These are phyloP conservation scores for Aciculosporium take DNA, from an alignment of 2,329 filamentous ascomycete genomes.

Conservation along the genomic window DNA sequence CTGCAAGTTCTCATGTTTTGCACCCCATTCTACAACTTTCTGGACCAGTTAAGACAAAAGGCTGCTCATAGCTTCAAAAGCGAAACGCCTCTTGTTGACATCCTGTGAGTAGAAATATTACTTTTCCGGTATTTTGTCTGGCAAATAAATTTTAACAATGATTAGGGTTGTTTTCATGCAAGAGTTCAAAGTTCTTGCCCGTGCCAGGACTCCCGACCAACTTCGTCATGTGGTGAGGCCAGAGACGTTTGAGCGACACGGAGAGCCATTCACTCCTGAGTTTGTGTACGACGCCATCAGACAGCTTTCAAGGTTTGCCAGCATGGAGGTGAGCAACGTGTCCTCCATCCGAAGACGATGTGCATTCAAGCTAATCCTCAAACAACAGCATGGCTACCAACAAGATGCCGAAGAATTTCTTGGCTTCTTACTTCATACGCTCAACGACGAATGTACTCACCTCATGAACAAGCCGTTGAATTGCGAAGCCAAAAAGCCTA, in stretches of 20 bases:
- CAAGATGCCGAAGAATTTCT: conserved; percentile 97
- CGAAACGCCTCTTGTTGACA: conserved; percentile 83
- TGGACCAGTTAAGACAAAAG: conserved; percentile 73
- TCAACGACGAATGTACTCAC: conserved; percentile 81
- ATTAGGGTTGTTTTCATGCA: conserved; percentile 84
- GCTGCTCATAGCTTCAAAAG: conserved; percentile 88
- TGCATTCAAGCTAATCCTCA: background rate
- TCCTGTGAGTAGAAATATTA: conserved; percentile 50
- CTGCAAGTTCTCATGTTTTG: conserved; percentile 93
- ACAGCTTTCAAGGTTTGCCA: conserved; percentile 72
- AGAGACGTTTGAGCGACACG: conserved; percentile 77
- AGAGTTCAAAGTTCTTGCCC: conserved; percentile 77
- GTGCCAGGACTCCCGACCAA: conserved; percentile 59
- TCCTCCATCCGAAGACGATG: background rate
- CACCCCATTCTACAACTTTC: conserved; percentile 83
- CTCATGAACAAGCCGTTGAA: conserved; percentile 43
- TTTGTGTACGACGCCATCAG: conserved; percentile 92
- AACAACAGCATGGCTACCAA: conserved; percentile 67
- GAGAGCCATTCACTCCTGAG: conserved; percentile 81
- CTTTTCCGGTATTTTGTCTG: background rate
- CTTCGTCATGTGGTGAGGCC: conserved; percentile 61
- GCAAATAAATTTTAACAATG: background rate
- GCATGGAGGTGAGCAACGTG: conserved; percentile 59
- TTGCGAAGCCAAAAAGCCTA: conserved; percentile 23
- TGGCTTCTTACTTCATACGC: conserved; percentile 78